A percentile compares a stretch with the other conserved stretches of the same genome.
Evolutionary conservation across 2,329 filamentous ascomycete genomes (phyloP).

Genomic region (Diaporthe australafricana): DNA sequence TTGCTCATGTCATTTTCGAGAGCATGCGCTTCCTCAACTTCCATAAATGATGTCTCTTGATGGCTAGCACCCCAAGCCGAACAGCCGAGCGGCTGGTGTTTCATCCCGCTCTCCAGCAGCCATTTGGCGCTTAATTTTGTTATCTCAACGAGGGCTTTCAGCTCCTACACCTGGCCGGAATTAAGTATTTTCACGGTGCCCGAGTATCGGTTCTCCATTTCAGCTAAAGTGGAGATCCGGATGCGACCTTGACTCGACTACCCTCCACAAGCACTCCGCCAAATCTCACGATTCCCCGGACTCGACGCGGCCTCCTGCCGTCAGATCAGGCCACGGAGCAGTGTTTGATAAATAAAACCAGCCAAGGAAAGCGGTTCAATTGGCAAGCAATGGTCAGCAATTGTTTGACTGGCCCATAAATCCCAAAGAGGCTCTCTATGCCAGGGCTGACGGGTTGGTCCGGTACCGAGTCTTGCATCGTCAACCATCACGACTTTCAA

Average conservation of each 20-base stretch:
- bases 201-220: conserved; percentile 32
- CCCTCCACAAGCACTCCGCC: conserved; percentile 22
- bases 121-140: not conserved
- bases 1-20: too few species aligned
- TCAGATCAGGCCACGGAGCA: not conserved
- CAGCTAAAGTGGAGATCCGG: conserved; percentile 28
- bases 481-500: conserved; percentile 11
- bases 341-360: not conserved
- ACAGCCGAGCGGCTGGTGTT: too few species aligned
- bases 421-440: not conserved
- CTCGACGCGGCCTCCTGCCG: conserved; percentile 10
- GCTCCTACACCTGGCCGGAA: conserved; percentile 36
- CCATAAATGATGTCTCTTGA: not conserved
- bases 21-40: too few species aligned
- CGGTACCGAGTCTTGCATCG: not conserved
- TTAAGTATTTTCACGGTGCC: conserved; percentile 37
- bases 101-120: not conserved
- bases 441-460: not conserved
- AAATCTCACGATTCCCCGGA: conserved; percentile 33
- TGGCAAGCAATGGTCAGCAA: conserved; percentile 33
- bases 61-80: too few species aligned
- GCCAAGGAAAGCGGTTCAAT: conserved; percentile 15
- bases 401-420: not conserved
- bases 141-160: not conserved
- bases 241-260: conserved; percentile 28